Conservation (phyloP, 345 rosid species). For the Pistacia integerrima region DNA sequence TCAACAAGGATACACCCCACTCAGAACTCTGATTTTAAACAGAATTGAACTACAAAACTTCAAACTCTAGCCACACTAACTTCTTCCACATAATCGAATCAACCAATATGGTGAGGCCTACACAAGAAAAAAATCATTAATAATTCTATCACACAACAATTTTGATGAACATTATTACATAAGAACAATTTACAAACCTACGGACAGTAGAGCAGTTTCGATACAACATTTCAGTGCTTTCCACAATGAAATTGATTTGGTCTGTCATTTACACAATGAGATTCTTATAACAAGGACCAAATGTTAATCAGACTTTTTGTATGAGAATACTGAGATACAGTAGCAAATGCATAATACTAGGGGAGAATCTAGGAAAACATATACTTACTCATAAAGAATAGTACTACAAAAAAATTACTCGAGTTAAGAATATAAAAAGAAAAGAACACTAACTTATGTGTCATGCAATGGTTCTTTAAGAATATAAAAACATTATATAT, state of each 20-base stretch:
- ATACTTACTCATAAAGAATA: constrained; percentile 6
- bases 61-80: constrained; percentile 88
- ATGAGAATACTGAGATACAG: not conserved
- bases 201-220: constrained; percentile 51
- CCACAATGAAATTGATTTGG: constrained; percentile 69
- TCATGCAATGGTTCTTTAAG: not conserved
- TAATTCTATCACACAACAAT: constrained; percentile 23
- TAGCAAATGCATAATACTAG: not conserved
- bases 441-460: not conserved
- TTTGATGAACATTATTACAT: not conserved
- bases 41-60: constrained; percentile 97
- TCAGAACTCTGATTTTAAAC: constrained; percentile 90
- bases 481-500: not conserved
- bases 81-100: constrained; percentile 95
- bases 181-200: constrained; percentile 53
- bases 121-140: constrained; percentile 28
- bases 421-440: not conserved
- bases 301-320: constrained; percentile 1
- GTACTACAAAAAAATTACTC: not conserved
- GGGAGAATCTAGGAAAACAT: not conserved
- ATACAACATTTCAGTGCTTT: constrained; percentile 64
- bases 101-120: constrained; percentile 78
- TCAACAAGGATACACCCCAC: constrained; percentile 94
- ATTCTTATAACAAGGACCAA: constrained; percentile 35
- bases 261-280: constrained; percentile 49